Evolutionary conservation across 768 basidiomycete species (phyloP).

Genomic region (Russula vinacea): DNA sequence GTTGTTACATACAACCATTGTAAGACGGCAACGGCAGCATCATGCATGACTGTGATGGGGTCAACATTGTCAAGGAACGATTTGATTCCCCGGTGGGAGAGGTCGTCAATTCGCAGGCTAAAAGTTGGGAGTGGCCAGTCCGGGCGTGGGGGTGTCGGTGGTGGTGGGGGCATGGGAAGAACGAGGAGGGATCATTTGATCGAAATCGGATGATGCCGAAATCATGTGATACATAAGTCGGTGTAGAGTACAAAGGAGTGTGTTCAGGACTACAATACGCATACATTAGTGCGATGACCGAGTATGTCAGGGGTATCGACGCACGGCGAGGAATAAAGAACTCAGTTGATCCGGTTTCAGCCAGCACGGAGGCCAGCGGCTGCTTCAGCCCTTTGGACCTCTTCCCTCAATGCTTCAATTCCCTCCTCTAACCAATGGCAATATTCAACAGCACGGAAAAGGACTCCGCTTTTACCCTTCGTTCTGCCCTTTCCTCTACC

Average conservation of each 20-base stretch:
- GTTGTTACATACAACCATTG: constrained; percentile 25
- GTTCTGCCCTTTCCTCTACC: constrained; percentile 53
- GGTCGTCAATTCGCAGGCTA: constrained; percentile 51
- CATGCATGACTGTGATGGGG: constrained; percentile 39
- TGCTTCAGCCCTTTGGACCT: constrained; percentile 65
- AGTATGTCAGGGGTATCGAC: neutral
- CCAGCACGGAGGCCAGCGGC: constrained; percentile 53
- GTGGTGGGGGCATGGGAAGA: constrained; percentile 5
- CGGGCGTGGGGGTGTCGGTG: constrained; percentile 28
- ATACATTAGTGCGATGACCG: neutral
- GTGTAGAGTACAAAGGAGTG: neutral
- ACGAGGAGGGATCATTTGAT: neutral
- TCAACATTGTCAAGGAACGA: constrained; percentile 53
- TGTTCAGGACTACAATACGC: constrained; percentile 1
- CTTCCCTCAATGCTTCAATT: constrained; percentile 61
- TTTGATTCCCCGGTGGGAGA: constrained; percentile 51
- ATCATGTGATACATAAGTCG: constrained; percentile 13
- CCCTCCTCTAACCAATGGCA: constrained; percentile 85
- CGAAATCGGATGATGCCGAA: neutral
- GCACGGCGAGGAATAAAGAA: constrained; percentile 10
- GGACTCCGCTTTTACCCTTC: constrained; percentile 86
- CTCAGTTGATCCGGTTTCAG: constrained; percentile 1
- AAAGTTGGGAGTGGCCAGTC: constrained; percentile 54
- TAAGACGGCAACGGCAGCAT: constrained; percentile 33
- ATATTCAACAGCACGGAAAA: constrained; percentile 85